Base-by-base conservation (phyloP, 2,329 filamentous ascomycete genomes). In the Keithomyces neogunnii region DNA sequence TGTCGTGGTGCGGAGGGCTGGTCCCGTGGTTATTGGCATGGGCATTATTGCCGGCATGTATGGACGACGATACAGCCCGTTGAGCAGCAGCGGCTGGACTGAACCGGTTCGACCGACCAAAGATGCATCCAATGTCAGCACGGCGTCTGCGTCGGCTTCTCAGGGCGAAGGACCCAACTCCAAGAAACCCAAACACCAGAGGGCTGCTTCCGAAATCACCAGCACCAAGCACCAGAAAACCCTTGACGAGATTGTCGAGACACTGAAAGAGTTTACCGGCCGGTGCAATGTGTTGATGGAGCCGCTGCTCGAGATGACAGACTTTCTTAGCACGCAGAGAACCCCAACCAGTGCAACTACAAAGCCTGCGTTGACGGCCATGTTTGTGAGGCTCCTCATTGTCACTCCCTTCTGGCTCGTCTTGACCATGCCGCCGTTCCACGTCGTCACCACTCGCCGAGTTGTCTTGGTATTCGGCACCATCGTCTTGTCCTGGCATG, bases 241-340 rank as follows among this genome's bases (percentile, higher is more conserved):
- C 48, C 71, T 99, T 49, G 93, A 99, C 66, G 93, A 99, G 71
- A 99, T 99, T 54, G 88, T 99, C 51, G 91, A 97, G 60, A 95
- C 89, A 0, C 72, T 99, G 44, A 89, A 90, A 66, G 84, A 90
- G 57, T 89, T 99, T 59, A 97, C 92, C 0, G 87, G 86, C 4
- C 81, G 93, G 47, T 96, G 93, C 69, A 96, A 96, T 66, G 86
- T 96, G 49, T 74, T 99, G 19, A 77, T 97, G 48, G 91, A 96
- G 61, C 93, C 93, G 3, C 78, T 97, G 51, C 75, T 96, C 44
- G 84, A 88, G 57, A 76, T 97, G 66, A 96, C 91, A 5, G 91
- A 97, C 66, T 96, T 96, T 63, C 76, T 99, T 30, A 93, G 88
- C 54, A 95, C 90, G 0, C 90, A 96, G 66, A 81, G 85, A 51